Conservation (phyloP, 1,284 basidiomycete genomes). For the Polyporus tsugae region DNA sequence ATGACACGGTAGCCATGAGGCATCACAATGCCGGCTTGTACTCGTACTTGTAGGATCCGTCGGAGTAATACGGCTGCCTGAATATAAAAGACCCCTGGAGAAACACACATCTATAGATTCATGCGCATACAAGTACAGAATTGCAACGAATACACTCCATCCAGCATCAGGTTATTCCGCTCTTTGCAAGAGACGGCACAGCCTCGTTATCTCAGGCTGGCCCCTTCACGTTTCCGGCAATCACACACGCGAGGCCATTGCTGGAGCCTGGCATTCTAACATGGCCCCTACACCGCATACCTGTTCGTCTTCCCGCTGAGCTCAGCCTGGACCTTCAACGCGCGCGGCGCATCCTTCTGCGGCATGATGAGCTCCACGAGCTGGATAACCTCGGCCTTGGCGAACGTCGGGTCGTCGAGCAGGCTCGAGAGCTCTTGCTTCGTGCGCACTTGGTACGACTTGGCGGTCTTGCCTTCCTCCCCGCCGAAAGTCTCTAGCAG, state of each 20-base stretch:
- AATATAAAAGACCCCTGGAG: background rate
- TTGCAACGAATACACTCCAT: background rate
- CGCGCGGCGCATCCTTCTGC: constrained; percentile 74
- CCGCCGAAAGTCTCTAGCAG: constrained; percentile 69
- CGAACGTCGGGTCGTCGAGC: constrained; percentile 66
- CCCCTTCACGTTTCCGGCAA: background rate
- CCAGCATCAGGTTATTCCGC: background rate
- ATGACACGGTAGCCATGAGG: background rate
- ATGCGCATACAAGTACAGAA: background rate
- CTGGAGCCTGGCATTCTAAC: background rate
- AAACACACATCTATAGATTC: background rate
- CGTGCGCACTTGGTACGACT: constrained; percentile 71
- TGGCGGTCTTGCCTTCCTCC: constrained; percentile 58
- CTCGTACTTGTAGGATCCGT: background rate
- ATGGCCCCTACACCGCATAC: constrained; percentile 33
- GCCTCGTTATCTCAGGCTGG: background rate
- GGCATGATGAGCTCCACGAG: constrained; percentile 85
- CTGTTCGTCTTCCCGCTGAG: constrained; percentile 59
- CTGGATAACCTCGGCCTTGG: constrained; percentile 69
- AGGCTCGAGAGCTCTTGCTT: constrained; percentile 72
- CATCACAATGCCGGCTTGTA: background rate
- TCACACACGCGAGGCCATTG: background rate
- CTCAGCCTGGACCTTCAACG: constrained; percentile 62
- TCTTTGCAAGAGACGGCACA: background rate
- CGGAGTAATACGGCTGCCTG: background rate